Evolutionary conservation across 2,329 filamentous ascomycete genomes (phyloP), one percentile per base, ranked within the genome.

Genomic region (Trichothecium roseum): DNA sequence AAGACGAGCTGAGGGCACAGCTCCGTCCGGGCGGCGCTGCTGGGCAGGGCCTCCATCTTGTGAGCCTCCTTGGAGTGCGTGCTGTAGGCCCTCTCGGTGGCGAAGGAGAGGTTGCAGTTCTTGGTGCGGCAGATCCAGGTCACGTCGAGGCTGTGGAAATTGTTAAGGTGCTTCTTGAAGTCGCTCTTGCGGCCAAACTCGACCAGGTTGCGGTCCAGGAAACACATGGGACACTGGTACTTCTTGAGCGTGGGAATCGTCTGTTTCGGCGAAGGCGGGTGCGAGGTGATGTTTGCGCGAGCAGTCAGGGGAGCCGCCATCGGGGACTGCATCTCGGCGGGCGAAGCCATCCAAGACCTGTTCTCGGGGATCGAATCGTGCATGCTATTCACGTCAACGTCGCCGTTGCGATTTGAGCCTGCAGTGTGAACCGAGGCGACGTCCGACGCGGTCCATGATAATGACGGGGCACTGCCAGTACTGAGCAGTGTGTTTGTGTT

Each of bases 101-200:
- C 61, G 30, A 65, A 65, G 4, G 59, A 57, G n/a, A 63, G 47
- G 30, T 57, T 51, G 45, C 62, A 66, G 18, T 51, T 55, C 40
- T 55, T 56, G 27, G 57, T 60, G 31, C 55, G 60, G 48, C 62
- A 66, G 15, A 62, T 49, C 63, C 62, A 66, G 28, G 57, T 51
- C 26, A 57, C 52, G 41, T 65, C 60, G 32, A 57, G 53, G 27
- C 60, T 59, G 42, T 66, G 63, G 42, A 65, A 66, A 46, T 63
- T 63, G 51, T 64, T 60, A n/a, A 66, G 49, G 42, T 66, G 62
- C 51, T 66, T 65, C 53, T 66, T 66, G 45, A 66, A 64, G 43
- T 66, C 62, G 44, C 60, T 64, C 49, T 65, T 66, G 39, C 62
- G 56, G 26, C 62, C 62, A 34, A 65, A 66, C 26, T 62, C 62